Conservation (phyloP, 2,329 filamentous ascomycete species). For the Byssochlamys sp. region DNA sequence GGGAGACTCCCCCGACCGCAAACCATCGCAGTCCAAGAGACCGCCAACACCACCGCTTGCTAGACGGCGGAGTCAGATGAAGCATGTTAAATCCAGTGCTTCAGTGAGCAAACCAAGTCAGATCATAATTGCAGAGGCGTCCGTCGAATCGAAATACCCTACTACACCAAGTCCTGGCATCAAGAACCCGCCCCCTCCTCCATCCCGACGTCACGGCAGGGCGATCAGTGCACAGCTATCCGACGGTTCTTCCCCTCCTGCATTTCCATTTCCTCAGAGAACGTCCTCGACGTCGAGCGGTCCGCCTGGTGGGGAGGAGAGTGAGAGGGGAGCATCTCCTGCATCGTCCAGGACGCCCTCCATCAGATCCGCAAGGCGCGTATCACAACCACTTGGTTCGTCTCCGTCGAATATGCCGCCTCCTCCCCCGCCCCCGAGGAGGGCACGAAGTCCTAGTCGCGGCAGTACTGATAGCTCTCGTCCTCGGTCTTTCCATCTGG, state of each 20-base stretch:
- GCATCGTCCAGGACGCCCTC: slow-evolving; percentile 14
- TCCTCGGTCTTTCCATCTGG: slow-evolving; percentile 8
- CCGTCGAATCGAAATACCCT: slow-evolving; percentile 31
- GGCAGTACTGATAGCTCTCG: slow-evolving; percentile 25
- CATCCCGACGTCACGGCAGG: slow-evolving; percentile 38
- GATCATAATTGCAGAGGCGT: slow-evolving; percentile 35
- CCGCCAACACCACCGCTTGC: slow-evolving; percentile 42
- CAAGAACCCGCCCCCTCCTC: slow-evolving; percentile 45
- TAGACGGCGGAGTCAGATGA: slow-evolving; percentile 39
- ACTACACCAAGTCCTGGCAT: slow-evolving; percentile 20
- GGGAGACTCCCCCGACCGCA: slow-evolving; percentile 19
- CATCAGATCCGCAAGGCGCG: slow-evolving; percentile 20
- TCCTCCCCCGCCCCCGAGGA: slow-evolving; percentile 39
- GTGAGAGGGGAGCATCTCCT: slow-evolving; percentile 10
- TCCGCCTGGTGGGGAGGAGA: slow-evolving; percentile 8
- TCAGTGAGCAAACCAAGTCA: slow-evolving; percentile 23
- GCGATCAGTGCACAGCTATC: slow-evolving; percentile 3
- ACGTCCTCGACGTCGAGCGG: neutral
- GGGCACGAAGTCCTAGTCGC: slow-evolving; percentile 34
- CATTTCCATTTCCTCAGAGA: slow-evolving; percentile 3
- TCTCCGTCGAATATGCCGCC: slow-evolving; percentile 25
- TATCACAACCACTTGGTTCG: slow-evolving; percentile 13
- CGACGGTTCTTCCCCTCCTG: slow-evolving; percentile 8
- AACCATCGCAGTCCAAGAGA: slow-evolving; percentile 29
- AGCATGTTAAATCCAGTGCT: slow-evolving; percentile 25